Evolutionary conservation across 495 filamentous ascomycete species (phyloP), one percentile per base, ranked within the genome.

Genomic region (Aspergillus indologenus): DNA sequence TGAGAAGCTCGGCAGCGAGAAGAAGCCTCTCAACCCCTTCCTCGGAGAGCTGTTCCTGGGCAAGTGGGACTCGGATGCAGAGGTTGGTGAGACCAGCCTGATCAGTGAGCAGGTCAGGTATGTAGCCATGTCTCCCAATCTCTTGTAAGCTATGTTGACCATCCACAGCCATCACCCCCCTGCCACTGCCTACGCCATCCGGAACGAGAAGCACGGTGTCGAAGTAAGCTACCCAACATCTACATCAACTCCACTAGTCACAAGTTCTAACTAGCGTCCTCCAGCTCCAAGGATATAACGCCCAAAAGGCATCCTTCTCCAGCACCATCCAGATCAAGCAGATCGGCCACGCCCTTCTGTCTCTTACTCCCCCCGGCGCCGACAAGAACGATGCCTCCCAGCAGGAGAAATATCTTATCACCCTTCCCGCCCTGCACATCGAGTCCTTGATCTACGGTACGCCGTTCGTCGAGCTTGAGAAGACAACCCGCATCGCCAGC

Each of bases 311-410:
- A 7, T 91, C 88, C 21, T 96, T 98, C 70, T 89, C 88, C 29
- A 87, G 88, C 59, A 95, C 93, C 12, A 97, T 98, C 72, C 86
- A 93, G 63, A 87, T 98, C 68, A 95, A 94, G 75, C 93, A 98
- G 79, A 88, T 97, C 71, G 94, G 94, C 55, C 93, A 98, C 66
- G 92, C 93, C n/a, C 75, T 95, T 19, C 83, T 92, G 52, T 85
- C 89, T 24, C 73, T 96, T 55, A 88, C 90, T 49, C 75, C 76
- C 5, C 85, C 78, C 57, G 73, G 74, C 24, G 76, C 81, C 22
- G 74, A 74, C 26, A 75, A 78, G 53, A 79, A 74, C 45, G 65
- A 73, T 65, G 34, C 66, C 11, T 54, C 69, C 54, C 66, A 74
- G 61, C 70, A 83, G 66, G 92, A 96, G 68, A 82, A 81, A 59